Evolutionary conservation across 208 protist genomes (phyloP), one percentile per base, ranked within the genome.

Genomic region (Leishmania martiniquensis): DNA sequence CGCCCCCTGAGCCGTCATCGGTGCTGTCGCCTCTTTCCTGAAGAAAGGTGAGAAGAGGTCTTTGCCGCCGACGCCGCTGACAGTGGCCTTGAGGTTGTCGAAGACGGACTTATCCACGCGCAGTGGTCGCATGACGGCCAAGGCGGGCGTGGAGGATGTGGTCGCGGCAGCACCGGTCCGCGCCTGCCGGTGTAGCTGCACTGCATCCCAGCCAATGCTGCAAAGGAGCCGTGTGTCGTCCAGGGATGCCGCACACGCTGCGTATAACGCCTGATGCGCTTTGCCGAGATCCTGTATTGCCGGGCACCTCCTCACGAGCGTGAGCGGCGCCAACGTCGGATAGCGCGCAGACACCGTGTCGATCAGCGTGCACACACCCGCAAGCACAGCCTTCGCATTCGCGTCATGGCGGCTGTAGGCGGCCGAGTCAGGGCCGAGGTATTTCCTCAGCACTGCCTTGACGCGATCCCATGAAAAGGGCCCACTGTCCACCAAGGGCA

Each of bases 371-470:
- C 79, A 87, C 44, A 91, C 51, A 37, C 80, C 83, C 22, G 57
- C 72, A 3, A 91, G 80, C 54, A 91, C 84, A 12, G 66, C 49
- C 45, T 79, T 78, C 39, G 83, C 73, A 63, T 88, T 89, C 39
- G 63, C 69, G 65, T 86, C 84, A 39, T 60, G 69, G 47, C 76
- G 65, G 49, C 57, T 76, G 73, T 62, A 7, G 12, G 74, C 32
- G 20, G 62, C 42, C 22, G 72, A 60, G 54, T 63, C 59, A 0
- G 80, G 55, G 22, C 80, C 71, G 5, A 85, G 77, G 63, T 85
- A 82, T 34, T 10, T 75, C 12, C 37, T 42, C 6, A 83, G 55
- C 34, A 78, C 62, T 39, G 63, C 29, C 67, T 78, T 75, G 37
- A 60, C 57, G 47, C 57, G 29, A 42, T 78, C 72, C 79, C 72